These are phyloP conservation scores for Tylopilus orsonianus DNA, from an alignment of 1,284 basidiomycete genomes.

Conservation along the genomic window DNA sequence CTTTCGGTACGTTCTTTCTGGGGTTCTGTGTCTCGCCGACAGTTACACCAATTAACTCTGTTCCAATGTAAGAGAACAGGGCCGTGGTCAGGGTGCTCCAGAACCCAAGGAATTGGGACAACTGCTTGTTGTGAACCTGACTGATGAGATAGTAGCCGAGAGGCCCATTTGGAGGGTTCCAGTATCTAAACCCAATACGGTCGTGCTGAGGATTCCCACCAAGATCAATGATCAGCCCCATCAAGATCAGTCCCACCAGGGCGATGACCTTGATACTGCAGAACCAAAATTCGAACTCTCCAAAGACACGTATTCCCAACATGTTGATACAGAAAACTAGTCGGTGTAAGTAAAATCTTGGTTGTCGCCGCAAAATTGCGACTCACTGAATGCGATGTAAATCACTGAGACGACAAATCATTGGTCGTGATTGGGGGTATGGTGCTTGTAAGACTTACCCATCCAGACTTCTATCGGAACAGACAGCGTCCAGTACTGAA, in stretches of 20 bases:
- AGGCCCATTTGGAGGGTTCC: slow-evolving; percentile 18
- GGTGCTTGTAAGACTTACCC: slow-evolving; percentile 1
- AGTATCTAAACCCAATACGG: slow-evolving; percentile 29
- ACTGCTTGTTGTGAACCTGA: slow-evolving; percentile 22
- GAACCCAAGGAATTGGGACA: slow-evolving; percentile 25
- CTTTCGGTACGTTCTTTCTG: slow-evolving; percentile 36
- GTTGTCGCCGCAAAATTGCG: not conserved
- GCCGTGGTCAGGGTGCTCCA: slow-evolving; percentile 30
- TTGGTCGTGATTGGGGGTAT: slow-evolving; percentile 2
- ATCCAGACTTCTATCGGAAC: slow-evolving; percentile 16
- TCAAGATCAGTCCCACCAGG: slow-evolving; percentile 36
- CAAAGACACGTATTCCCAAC: slow-evolving; percentile 30
- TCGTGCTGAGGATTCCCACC: slow-evolving; percentile 24
- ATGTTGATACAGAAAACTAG: slow-evolving; percentile 36
- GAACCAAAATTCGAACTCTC: slow-evolving; percentile 41
- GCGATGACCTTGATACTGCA: slow-evolving; percentile 39
- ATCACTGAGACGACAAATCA: slow-evolving; percentile 4
- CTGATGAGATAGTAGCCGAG: slow-evolving; percentile 20
- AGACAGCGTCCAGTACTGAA: slow-evolving; percentile 10
- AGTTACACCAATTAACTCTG: slow-evolving; percentile 55
- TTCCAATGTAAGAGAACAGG: slow-evolving; percentile 51
- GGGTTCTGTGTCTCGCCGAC: slow-evolving; percentile 43
- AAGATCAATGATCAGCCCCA: slow-evolving; percentile 33
- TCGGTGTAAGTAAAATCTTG: not conserved
- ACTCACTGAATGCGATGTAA: slow-evolving; percentile 16